Evolutionary conservation across 139 green algal genomes (phyloP), one percentile per base, ranked within the genome.

Genomic region (Chlorella sp.): DNA sequence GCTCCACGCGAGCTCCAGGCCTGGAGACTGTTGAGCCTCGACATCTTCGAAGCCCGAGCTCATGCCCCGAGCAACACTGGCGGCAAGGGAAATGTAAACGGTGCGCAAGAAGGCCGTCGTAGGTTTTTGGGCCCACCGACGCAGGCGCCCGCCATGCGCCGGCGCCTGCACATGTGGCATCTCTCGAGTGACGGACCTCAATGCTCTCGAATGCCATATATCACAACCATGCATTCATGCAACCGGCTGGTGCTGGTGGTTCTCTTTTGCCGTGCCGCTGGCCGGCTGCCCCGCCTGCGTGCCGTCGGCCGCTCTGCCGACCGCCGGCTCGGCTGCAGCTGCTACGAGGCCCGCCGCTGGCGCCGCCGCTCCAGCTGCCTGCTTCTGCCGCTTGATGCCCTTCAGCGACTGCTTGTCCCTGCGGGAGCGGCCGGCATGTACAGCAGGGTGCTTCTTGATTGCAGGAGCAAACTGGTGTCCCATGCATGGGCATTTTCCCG

Each of bases 371-470:
- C 72, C 43, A 56, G 32, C 54, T 36, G 76, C 86, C 36, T 60
- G 56, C 54, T 86, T 87, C 36, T 87, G 84, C 28, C 73, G 48
- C 72, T 89, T 89, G 22, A 90, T 83, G 36, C 86, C 86, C 40
- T 90, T 90, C 28, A 90, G 80, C 13, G 78, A 87, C 60, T 85
- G 86, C 77, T 90, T 90, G 76, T 90, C 86, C 51, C 70, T 76
- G 70, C 28, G 14, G 51, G 11, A 60, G 51, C 2, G 51, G 51
- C 51, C 51, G 51, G 51, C 51, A 20, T 3, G n/a, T n/a, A 20
- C 14, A 26, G 14, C 14, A 60, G 51, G 8, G 46, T 11, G 4
- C 13, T 24, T 60, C 2, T 24, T 60, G 11, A 60, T 11, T 24
- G 51, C 51, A 60, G 14, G 7, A 16, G 13, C 14, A 60, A 60